Conservation (phyloP, 257 asterid genomes). For the Ligustrum vulgare region DNA sequence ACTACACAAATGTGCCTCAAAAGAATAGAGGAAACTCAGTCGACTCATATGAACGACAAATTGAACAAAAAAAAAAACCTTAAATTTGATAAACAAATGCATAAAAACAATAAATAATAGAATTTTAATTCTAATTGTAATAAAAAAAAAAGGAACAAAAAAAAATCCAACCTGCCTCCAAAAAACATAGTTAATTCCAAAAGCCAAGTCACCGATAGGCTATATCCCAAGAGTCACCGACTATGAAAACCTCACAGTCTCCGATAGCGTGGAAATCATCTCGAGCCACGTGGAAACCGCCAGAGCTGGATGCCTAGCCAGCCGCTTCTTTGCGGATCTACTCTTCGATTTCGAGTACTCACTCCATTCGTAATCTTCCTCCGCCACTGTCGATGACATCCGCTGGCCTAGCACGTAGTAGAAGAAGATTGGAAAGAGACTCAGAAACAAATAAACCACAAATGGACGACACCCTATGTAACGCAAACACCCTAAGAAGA, state of each 20-base stretch:
- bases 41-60: not conserved
- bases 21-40: not conserved
- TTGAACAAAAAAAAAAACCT: not conserved
- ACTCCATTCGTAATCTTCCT: constrained; percentile 38
- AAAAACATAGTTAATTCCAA: constrained; percentile 74
- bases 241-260: constrained; percentile 77
- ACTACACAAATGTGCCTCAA: not conserved
- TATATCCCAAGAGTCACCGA: constrained; percentile 82
- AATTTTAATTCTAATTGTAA: not conserved
- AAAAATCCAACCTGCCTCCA: constrained; percentile 61
- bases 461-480: no score
- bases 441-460: no score
- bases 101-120: not conserved
- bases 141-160: no score
- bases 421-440: no score
- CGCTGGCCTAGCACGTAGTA: constrained; percentile 69
- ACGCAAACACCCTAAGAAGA: no score
- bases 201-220: constrained; percentile 86
- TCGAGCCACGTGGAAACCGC: constrained; percentile 88
- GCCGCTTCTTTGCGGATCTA: constrained; percentile 58
- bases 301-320: constrained; percentile 81
- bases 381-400: constrained; percentile 35
- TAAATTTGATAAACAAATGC: not conserved
- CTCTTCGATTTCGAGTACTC: constrained; percentile 54
- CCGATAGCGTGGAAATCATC: constrained; percentile 64